These are phyloP conservation scores for Calcarisporium arbuscula DNA, from an alignment of 2,329 filamentous ascomycete species.

Conservation along the genomic window DNA sequence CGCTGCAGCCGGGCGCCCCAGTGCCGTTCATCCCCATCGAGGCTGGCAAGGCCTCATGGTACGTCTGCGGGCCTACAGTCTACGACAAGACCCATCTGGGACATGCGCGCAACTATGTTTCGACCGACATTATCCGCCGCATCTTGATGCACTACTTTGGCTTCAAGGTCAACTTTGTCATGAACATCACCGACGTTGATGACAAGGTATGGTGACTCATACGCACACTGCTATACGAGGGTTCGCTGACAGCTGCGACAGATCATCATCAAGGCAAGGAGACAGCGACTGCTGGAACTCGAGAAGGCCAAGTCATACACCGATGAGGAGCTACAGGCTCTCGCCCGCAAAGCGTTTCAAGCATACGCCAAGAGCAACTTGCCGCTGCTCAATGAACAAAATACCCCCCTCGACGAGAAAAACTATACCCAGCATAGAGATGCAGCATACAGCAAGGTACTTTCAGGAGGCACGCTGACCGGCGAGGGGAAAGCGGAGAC, in stretches of 20 bases:
- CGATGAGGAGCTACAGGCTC: conserved; percentile 36
- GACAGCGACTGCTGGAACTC: conserved; percentile 75
- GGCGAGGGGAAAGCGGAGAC: conserved; percentile 61
- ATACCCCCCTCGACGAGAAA: conserved; percentile 36
- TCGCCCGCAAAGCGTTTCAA: conserved; percentile 48
- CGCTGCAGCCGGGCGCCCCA: conserved; percentile 64
- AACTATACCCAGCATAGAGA: conserved; percentile 47
- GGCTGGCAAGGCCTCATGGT: conserved; percentile 70
- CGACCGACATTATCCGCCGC: conserved; percentile 79
- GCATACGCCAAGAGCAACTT: conserved; percentile 51
- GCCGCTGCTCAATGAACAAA: conserved; percentile 41
- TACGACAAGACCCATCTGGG: conserved; percentile 78
- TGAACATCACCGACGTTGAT: conserved; percentile 87
- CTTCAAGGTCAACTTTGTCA: conserved; percentile 78
- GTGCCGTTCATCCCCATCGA: conserved; percentile 70
- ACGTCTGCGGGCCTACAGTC: conserved; percentile 81
- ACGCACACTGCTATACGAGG: too few species aligned
- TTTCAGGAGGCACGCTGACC: conserved; percentile 48
- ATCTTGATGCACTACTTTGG: conserved; percentile 79
- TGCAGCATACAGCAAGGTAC: conserved; percentile 45
- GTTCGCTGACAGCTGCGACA: conserved; percentile 16
- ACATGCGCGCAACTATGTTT: conserved; percentile 86
- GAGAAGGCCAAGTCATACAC: conserved; percentile 63
- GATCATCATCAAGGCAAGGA: conserved; percentile 59
- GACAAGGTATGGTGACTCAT: conserved; percentile 49